These are phyloP conservation scores for Suillus subaureus DNA, from an alignment of 768 basidiomycete genomes.

Conservation along the genomic window DNA sequence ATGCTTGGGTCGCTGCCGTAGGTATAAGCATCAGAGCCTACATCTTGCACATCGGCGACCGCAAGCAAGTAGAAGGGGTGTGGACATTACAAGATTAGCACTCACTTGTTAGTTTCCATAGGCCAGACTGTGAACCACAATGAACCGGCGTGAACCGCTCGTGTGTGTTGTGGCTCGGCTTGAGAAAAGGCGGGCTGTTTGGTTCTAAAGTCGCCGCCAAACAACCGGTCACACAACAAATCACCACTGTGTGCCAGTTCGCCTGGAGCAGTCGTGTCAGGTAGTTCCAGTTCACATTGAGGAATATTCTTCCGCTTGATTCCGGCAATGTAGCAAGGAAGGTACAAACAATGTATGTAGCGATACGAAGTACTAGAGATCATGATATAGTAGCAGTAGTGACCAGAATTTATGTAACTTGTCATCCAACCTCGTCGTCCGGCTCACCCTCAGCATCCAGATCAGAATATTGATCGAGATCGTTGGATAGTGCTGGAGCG, in stretches of 20 bases:
- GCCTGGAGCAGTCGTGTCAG: not conserved
- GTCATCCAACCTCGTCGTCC: constrained; percentile 50
- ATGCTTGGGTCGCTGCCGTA: constrained; percentile 55
- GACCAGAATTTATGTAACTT: constrained; percentile 32
- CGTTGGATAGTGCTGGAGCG: constrained; percentile 25
- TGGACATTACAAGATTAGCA: constrained; percentile 17
- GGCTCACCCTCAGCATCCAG: constrained; percentile 46
- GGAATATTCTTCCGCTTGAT: not conserved
- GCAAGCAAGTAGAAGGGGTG: constrained; percentile 4
- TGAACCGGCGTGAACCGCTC: constrained; percentile 41
- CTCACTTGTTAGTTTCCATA: constrained; percentile 39
- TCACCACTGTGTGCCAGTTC: constrained; percentile 26
- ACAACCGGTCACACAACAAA: constrained; percentile 16
- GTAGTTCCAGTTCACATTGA: not conserved
- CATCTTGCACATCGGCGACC: constrained; percentile 14
- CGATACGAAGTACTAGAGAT: constrained; percentile 24
- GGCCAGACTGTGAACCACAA: constrained; percentile 30
- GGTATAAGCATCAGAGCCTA: constrained; percentile 20
- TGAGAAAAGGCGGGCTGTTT: constrained; percentile 21
- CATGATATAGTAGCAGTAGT: constrained; percentile 18
- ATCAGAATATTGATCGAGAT: constrained; percentile 32
- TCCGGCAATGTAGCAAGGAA: constrained; percentile 12
- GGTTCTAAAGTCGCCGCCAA: constrained; percentile 23
- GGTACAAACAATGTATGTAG: constrained; percentile 11
- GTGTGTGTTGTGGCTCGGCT: constrained; percentile 35